phyloP scores from a whole-genome alignment of 257 asterid genomes.

The Solanum gandarillasii region DNA sequence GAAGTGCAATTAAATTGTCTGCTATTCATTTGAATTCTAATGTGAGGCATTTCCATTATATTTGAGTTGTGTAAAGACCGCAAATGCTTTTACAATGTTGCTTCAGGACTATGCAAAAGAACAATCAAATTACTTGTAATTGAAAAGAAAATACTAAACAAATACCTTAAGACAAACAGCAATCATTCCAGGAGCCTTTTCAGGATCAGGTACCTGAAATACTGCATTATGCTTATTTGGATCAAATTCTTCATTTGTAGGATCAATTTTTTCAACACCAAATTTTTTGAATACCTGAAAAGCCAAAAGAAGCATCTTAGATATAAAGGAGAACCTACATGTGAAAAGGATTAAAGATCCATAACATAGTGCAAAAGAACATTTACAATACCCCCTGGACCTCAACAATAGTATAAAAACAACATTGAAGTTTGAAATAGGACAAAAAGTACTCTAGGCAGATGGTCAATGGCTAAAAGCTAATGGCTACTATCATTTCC shows the following conservation, averaged over 20 bases:
- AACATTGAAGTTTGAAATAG: not conserved
- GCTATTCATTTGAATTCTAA: not conserved
- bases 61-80: not conserved
- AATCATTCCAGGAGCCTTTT: constrained; percentile 68
- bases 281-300: constrained; percentile 71
- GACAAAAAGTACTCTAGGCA: not conserved
- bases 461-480: not conserved
- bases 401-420: not conserved
- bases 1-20: not conserved
- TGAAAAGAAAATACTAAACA: not conserved
- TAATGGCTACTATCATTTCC: not conserved
- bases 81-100: not conserved
- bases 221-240: constrained; percentile 92
- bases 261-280: constrained; percentile 64
- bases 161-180: constrained; percentile 86
- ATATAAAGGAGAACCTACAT: not conserved
- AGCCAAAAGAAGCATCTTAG: not conserved
- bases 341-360: not conserved
- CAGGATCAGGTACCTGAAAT: constrained; percentile 87
- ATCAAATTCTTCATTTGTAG: constrained; percentile 68
- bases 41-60: not conserved
- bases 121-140: not conserved
- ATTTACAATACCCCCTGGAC: not conserved
- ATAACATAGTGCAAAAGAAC: not conserved
- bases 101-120: not conserved